phyloP scores from a whole-genome alignment of 2,329 filamentous ascomycete genomes.

The Paecilomyces sp. region DNA sequence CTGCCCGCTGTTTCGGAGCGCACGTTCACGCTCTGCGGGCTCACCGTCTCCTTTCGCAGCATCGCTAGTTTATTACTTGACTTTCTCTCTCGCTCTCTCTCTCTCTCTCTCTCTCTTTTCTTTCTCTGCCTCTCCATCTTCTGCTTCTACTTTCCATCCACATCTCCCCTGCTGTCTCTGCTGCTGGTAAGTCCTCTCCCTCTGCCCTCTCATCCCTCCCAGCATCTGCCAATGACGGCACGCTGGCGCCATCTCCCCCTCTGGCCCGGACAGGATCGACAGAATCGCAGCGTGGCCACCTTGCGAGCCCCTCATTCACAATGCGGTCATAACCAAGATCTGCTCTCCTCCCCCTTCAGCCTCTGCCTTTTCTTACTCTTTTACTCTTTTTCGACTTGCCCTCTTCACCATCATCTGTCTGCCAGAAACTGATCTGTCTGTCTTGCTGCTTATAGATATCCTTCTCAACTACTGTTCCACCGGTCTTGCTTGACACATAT shows the following conservation, averaged over 20 bases:
- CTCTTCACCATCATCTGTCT: not conserved
- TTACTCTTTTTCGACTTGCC: no score
- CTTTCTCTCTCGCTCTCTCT: not conserved
- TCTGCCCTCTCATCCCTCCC: not conserved
- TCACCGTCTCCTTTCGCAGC: constrained; percentile 3
- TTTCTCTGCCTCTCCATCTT: constrained; percentile 7
- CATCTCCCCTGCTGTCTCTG: constrained; percentile 6
- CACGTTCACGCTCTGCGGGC: not conserved
- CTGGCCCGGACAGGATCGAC: constrained; percentile 17
- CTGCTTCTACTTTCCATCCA: constrained; percentile 4
- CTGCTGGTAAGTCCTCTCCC: constrained; percentile 1
- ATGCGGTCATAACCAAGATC: not conserved
- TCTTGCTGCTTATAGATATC: not conserved
- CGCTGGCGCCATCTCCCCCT: constrained; percentile 17
- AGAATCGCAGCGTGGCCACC: constrained; percentile 16
- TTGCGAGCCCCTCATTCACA: constrained; percentile 4
- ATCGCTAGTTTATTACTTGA: constrained; percentile 3
- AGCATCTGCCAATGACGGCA: constrained; percentile 18
- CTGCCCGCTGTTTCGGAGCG: not conserved
- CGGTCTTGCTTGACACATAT: constrained; percentile 19
- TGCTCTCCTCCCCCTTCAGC: constrained; percentile 8
- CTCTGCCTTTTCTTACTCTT: not conserved
- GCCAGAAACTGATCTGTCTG: not conserved
- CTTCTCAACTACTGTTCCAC: constrained; percentile 11
- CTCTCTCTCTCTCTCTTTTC: constrained; percentile 4